These are phyloP conservation scores for Solanum bulbocastanum DNA, from an alignment of 257 asterid species.

Conservation along the genomic window DNA sequence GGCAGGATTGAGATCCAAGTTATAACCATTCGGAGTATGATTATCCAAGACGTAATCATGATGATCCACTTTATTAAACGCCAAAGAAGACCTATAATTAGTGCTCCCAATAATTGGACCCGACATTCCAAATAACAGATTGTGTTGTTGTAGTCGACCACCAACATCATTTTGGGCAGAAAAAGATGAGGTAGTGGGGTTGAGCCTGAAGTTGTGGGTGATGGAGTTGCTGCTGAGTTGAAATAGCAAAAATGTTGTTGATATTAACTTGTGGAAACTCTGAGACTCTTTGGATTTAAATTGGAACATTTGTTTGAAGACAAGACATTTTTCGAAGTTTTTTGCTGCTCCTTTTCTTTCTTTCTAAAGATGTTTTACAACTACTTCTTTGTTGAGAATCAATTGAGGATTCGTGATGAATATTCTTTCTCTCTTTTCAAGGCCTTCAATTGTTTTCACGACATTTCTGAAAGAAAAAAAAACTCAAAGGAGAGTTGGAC, in stretches of 20 bases:
- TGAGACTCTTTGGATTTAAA: not conserved
- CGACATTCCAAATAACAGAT: not conserved
- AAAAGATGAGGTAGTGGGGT: not conserved
- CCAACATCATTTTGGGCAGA: not conserved
- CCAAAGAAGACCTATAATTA: too few relatives aligned
- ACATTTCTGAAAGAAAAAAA: constrained; percentile 12
- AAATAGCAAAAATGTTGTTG: not conserved
- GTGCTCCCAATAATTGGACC: not conserved
- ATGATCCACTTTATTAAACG: too few relatives aligned
- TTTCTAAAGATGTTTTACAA: not conserved
- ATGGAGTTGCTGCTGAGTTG: not conserved
- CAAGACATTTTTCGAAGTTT: not conserved
- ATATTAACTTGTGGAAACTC: not conserved
- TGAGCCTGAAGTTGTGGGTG: too few relatives aligned
- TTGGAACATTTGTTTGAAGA: not conserved
- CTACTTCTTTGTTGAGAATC: not conserved
- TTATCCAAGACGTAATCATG: too few relatives aligned
- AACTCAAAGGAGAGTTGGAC: not conserved
- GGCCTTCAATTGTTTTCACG: constrained; percentile 14
- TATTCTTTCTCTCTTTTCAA: not conserved
- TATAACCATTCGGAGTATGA: too few relatives aligned
- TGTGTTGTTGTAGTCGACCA: not conserved
- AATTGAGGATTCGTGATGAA: not conserved
- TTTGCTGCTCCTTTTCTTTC: not conserved
- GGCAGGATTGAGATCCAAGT: too few relatives aligned